Evolutionary conservation across 106 monocot genomes (phyloP).

Genomic region (Phalaenopsis equestris): DNA sequence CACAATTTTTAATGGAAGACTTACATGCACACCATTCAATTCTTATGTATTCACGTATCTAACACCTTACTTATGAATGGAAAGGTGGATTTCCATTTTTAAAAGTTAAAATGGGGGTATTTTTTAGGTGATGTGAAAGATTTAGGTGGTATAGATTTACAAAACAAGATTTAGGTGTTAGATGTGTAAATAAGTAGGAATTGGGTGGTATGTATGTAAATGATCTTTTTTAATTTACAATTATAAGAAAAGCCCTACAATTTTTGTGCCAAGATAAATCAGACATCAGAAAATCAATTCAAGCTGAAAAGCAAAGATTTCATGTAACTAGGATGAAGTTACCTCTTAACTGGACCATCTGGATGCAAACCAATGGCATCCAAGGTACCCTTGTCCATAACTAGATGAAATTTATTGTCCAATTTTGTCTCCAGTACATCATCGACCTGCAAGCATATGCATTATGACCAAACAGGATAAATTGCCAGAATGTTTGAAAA

Average conservation of each 20-base stretch:
- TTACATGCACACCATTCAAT: too few relatives aligned
- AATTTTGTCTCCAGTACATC: slow-evolving; percentile 79
- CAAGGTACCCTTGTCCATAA: slow-evolving; percentile 87
- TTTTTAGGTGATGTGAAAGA: too few relatives aligned
- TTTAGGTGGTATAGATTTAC: too few relatives aligned
- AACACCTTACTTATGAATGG: too few relatives aligned
- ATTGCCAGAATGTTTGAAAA: neutral
- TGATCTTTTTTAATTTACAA: neutral
- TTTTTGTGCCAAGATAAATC: neutral
- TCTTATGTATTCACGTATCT: too few relatives aligned
- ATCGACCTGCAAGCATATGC: slow-evolving; percentile 56
- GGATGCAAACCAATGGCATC: slow-evolving; percentile 95
- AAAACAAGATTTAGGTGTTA: too few relatives aligned
- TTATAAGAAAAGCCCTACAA: neutral
- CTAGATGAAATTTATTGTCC: slow-evolving; percentile 53
- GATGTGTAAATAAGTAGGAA: too few relatives aligned
- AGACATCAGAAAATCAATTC: neutral
- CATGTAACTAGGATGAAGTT: neutral
- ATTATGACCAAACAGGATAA: neutral
- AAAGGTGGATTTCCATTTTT: too few relatives aligned
- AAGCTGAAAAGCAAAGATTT: neutral
- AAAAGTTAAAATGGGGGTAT: too few relatives aligned
- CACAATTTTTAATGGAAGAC: too few relatives aligned
- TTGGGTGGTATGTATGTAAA: too few relatives aligned
- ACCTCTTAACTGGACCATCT: slow-evolving; percentile 79